phyloP scores from a whole-genome alignment of 345 rosid species.

The Linum lewisii region DNA sequence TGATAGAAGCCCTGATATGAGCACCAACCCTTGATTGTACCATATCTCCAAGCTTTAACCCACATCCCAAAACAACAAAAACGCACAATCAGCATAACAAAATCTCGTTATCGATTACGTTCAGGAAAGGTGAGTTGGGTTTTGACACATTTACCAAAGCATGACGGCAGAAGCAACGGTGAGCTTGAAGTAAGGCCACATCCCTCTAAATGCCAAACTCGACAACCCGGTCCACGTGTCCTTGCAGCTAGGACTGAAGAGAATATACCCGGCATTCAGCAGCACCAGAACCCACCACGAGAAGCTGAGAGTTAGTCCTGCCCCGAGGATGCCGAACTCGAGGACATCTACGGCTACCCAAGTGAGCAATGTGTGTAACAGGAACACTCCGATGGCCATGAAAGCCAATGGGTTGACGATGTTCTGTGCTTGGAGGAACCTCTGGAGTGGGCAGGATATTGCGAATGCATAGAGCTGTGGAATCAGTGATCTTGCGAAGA shows the following conservation, averaged over 20 bases:
- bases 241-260: conserved; percentile 58
- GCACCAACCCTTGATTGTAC: conserved; percentile 90
- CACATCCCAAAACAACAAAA: conserved; percentile 3
- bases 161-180: conserved; percentile 79
- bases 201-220: conserved; percentile 45
- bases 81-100: neutral
- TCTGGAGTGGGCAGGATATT: conserved; percentile 69
- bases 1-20: conserved; percentile 71
- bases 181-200: conserved; percentile 93
- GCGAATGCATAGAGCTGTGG: conserved; percentile 83
- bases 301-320: conserved; percentile 52
- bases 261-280: conserved; percentile 43
- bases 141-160: conserved; percentile 48
- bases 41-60: conserved; percentile 98
- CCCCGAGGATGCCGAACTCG: conserved; percentile 60
- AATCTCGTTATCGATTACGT: too few relatives aligned
- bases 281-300: conserved; percentile 78
- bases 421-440: conserved; percentile 95
- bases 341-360: conserved; percentile 51
- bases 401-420: conserved; percentile 83
- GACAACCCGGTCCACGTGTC: conserved; percentile 85
- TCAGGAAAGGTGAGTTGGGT: neutral
- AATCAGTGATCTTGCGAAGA: conserved; percentile 65
- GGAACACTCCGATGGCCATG: conserved; percentile 64
- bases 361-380: conserved; percentile 52